Evolutionary conservation across 2,329 filamentous ascomycete species (phyloP).

Genomic region (Acephala macrosclerotiorum): DNA sequence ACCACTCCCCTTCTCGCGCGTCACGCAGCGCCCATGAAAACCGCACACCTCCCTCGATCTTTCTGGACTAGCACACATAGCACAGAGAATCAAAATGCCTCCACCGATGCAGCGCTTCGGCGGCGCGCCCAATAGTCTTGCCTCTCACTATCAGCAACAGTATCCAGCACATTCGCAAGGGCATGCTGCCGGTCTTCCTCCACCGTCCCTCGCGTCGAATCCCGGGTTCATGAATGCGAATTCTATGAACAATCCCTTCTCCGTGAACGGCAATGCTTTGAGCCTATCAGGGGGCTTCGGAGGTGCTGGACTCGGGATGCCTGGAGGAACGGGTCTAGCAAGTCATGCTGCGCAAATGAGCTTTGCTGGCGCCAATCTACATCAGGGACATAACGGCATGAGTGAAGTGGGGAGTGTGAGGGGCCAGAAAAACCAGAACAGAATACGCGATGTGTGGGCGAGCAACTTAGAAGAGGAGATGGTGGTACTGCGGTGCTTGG

Average conservation of each 20-base stretch:
- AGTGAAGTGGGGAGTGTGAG: slow-evolving; percentile 59
- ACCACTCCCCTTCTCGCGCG: slow-evolving; percentile 23
- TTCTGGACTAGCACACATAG: slow-evolving; percentile 43
- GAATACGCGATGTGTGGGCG: slow-evolving; percentile 97
- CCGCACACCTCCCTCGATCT: slow-evolving; percentile 39
- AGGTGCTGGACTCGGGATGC: slow-evolving; percentile 59
- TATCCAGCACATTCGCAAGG: slow-evolving; percentile 54
- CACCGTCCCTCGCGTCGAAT: slow-evolving; percentile 68
- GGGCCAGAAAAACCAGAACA: slow-evolving; percentile 68
- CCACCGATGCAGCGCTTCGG: slow-evolving; percentile 46
- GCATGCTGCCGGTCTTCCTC: slow-evolving; percentile 55
- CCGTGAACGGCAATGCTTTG: slow-evolving; percentile 58
- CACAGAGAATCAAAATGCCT: slow-evolving; percentile 44
- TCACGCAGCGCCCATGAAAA: slow-evolving; percentile 45
- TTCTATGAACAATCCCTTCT: slow-evolving; percentile 72
- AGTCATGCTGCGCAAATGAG: slow-evolving; percentile 89
- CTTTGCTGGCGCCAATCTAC: slow-evolving; percentile 75
- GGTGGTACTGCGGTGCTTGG: slow-evolving; percentile 79
- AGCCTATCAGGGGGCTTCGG: slow-evolving; percentile 64
- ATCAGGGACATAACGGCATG: slow-evolving; percentile 63
- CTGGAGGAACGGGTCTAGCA: slow-evolving; percentile 73
- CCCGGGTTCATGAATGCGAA: slow-evolving; percentile 76
- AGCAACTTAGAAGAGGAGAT: slow-evolving; percentile 93
- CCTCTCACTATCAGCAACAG: slow-evolving; percentile 53
- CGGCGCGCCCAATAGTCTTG: slow-evolving; percentile 43